Conservation (phyloP, 129 eudicot genomes). For the Centella asiatica region DNA sequence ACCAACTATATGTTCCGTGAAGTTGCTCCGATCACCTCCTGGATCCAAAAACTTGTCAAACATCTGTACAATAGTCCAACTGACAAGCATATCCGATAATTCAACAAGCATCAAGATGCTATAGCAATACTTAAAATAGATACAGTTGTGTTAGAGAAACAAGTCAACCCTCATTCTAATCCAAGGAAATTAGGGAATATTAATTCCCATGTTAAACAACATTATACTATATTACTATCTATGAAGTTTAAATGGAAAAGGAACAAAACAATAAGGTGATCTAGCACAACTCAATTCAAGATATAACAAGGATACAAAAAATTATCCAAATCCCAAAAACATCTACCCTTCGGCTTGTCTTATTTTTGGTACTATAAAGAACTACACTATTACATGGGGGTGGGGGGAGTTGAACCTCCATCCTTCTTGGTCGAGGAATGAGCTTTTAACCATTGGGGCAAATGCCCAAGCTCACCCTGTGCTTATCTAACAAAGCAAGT, state of each 20-base stretch:
- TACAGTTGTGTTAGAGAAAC: not conserved
- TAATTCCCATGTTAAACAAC: not conserved
- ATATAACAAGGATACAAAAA: too few relatives aligned
- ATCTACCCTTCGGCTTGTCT: too few relatives aligned
- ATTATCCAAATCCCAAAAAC: too few relatives aligned
- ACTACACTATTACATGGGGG: too few relatives aligned
- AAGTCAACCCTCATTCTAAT: not conserved
- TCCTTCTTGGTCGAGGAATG: too few relatives aligned
- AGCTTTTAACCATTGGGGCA: too few relatives aligned
- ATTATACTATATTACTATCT: too few relatives aligned
- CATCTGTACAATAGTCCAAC: conserved; percentile 4
- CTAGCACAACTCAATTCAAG: too few relatives aligned
- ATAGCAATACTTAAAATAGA: not conserved
- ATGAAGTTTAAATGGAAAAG: conserved; percentile 1
- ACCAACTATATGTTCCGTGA: not conserved
- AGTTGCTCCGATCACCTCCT: conserved; percentile 28
- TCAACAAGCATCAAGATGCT: not conserved
- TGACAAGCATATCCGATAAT: not conserved
- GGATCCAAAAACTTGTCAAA: conserved; percentile 15
- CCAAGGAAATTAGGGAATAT: not conserved
- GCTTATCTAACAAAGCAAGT: not conserved
- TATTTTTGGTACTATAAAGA: conserved; percentile 3
- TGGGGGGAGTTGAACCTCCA: too few relatives aligned
- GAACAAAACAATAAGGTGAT: too few relatives aligned
- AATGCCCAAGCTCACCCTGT: not conserved